Percentiles rank a stretch among this genome's conserved stretches.
phyloP scores from a whole-genome alignment of 2,329 filamentous ascomycete genomes.

The Saccharata proteae region DNA sequence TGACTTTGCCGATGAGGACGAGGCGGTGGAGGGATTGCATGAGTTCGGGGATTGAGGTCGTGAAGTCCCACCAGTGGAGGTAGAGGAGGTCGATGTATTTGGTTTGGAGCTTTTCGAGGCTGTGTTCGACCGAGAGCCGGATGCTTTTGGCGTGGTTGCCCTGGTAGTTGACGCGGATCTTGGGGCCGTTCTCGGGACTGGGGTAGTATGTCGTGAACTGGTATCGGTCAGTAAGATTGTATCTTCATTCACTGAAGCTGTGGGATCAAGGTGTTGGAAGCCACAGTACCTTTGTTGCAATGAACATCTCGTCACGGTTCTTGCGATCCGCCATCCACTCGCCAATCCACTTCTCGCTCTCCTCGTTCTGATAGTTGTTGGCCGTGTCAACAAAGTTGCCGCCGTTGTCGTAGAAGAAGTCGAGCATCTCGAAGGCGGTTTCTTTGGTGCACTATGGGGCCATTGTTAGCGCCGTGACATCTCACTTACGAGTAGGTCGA shows the following conservation, averaged over 20 bases:
- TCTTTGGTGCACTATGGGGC: conserved; percentile 30
- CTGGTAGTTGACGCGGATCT: conserved; percentile 25
- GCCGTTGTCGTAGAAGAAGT: conserved; percentile 52
- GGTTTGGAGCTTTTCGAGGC: conserved; percentile 46
- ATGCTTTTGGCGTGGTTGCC: conserved; percentile 30
- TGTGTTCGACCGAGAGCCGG: conserved; percentile 24
- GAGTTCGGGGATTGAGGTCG: conserved; percentile 30
- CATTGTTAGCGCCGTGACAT: no score
- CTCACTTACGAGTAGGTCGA: no score
- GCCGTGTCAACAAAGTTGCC: conserved; percentile 52
- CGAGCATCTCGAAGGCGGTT: conserved; percentile 50
- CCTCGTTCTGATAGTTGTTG: conserved; percentile 20
- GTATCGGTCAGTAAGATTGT: no score
- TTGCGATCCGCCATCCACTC: conserved; percentile 30
- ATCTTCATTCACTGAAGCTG: no score
- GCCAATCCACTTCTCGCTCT: conserved; percentile 32
- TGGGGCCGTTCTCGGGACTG: conserved; percentile 11
- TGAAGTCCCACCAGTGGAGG: conserved; percentile 31
- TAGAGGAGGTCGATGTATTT: conserved; percentile 50
- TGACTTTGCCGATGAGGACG: conserved; percentile 28
- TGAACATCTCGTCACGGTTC: conserved; percentile 28
- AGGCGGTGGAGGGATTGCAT: conserved; percentile 33
- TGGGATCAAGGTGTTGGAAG: no score
- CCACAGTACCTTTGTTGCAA: conserved; percentile 34
- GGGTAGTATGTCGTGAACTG: conserved; percentile 21